Evolutionary conservation across 78 protist genomes (phyloP).

Genomic region (Fonticula alba): DNA sequence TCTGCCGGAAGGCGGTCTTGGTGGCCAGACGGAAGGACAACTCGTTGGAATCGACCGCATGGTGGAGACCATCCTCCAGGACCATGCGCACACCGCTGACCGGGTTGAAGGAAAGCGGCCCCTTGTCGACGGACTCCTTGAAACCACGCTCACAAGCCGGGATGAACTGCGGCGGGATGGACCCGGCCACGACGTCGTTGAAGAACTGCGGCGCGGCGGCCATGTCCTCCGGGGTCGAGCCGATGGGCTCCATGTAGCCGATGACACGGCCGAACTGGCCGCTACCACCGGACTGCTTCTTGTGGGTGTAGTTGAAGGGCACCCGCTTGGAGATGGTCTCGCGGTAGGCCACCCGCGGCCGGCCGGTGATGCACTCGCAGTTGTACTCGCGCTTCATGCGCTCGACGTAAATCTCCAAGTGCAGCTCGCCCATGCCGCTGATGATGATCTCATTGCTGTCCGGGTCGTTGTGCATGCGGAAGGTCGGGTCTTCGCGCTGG

Average conservation of each 20-base stretch:
- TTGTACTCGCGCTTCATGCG: constrained; percentile 62
- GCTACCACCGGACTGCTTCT: constrained; percentile 84
- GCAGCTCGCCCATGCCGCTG: constrained; percentile 94
- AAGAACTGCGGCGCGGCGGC: constrained; percentile 33
- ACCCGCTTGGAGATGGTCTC: constrained; percentile 44
- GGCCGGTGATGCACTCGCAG: constrained; percentile 30
- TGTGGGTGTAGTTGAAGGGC: constrained; percentile 61
- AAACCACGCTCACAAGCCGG: constrained; percentile 47
- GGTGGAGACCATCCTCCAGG: constrained; percentile 12
- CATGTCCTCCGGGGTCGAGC: constrained; percentile 8
- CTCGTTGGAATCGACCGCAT: constrained; percentile 76
- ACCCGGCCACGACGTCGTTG: constrained; percentile 42
- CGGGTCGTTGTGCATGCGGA: constrained; percentile 55
- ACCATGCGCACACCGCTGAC: constrained; percentile 48
- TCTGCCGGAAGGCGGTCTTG: constrained; percentile 27
- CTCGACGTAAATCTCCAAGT: constrained; percentile 75
- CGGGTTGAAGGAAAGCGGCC: constrained; percentile 61
- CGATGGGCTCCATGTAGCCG: constrained; percentile 59
- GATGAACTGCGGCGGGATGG: constrained; percentile 61
- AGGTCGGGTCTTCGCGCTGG: constrained; percentile 86
- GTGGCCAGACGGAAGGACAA: constrained; percentile 73
- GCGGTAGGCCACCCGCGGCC: constrained; percentile 69
- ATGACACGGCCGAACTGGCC: constrained; percentile 81
- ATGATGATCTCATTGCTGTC: constrained; percentile 37
- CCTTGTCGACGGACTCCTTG: constrained; percentile 40